Conservation (phyloP, 2,329 filamentous ascomycete genomes). For the Zasmidium angulare region DNA sequence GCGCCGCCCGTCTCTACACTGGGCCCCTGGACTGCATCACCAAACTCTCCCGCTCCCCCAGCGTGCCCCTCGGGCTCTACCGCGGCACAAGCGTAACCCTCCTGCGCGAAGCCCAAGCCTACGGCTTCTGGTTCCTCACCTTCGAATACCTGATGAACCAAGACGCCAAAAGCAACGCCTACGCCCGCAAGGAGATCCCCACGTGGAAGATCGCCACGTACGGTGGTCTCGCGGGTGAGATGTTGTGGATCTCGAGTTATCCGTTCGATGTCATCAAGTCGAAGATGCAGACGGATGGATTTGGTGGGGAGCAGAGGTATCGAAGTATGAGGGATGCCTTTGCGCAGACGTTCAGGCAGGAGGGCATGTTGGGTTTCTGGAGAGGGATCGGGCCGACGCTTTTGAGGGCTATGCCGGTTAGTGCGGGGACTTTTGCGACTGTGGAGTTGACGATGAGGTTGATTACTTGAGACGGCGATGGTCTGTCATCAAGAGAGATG, state of each 20-base stretch:
- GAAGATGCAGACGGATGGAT: conserved; percentile 98
- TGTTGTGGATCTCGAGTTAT: conserved; percentile 89
- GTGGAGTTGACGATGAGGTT: conserved; percentile 41
- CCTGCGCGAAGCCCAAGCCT: conserved; percentile 86
- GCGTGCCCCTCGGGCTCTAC: conserved; percentile 73
- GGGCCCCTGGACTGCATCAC: conserved; percentile 89
- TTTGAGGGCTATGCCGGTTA: conserved; percentile 93
- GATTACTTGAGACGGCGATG: conserved; percentile 40
- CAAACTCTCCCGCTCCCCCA: conserved; percentile 71
- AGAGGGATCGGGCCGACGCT: conserved; percentile 89
- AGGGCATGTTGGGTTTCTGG: conserved; percentile 87
- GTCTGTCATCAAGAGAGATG: neutral
- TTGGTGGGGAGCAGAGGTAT: conserved; percentile 71
- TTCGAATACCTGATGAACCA: conserved; percentile 97
- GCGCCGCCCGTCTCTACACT: conserved; percentile 70
- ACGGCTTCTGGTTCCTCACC: conserved; percentile 90
- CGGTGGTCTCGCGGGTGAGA: conserved; percentile 90
- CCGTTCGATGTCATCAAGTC: conserved; percentile 98
- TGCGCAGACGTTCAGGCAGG: conserved; percentile 71
- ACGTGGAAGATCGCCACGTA: conserved; percentile 87
- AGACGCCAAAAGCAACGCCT: conserved; percentile 74
- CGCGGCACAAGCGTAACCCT: conserved; percentile 85
- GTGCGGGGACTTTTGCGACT: conserved; percentile 94
- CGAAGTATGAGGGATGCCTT: conserved; percentile 87
- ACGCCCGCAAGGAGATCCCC: conserved; percentile 75